Percentiles rank a stretch among this genome's conserved stretches.
phyloP scores from a whole-genome alignment of 345 rosid genomes.

The Salix dunnii region DNA sequence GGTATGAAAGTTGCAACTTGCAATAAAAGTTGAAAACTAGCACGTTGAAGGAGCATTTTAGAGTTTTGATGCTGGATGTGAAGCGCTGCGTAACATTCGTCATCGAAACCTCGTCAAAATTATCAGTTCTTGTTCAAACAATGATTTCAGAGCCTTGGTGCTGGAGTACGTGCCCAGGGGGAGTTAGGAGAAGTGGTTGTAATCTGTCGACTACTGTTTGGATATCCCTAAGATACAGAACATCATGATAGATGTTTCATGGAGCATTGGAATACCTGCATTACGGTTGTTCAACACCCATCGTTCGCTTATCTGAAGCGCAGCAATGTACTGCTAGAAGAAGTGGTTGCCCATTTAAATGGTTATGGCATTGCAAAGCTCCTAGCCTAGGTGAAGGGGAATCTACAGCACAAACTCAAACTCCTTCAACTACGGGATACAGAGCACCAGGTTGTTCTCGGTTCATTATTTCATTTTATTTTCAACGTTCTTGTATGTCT shows the following conservation, averaged over 20 bases:
- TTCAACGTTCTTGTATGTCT: no score
- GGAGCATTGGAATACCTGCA: neutral
- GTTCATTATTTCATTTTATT: no score
- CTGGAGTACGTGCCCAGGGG: slow-evolving; percentile 1
- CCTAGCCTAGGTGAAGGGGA: neutral
- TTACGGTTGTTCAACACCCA: neutral
- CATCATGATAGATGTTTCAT: neutral
- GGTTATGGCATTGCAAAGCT: neutral
- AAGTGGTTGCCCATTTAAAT: neutral
- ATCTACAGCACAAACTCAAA: neutral
- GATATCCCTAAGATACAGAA: neutral
- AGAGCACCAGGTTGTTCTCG: neutral
- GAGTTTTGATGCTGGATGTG: neutral
- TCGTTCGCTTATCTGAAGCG: neutral
- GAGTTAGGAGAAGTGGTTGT: slow-evolving; percentile 5
- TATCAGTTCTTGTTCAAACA: neutral
- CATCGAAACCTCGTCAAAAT: slow-evolving; percentile 7
- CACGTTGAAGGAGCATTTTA: neutral
- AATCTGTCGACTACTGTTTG: neutral
- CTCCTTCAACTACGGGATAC: neutral
- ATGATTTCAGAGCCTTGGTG: slow-evolving; percentile 1
- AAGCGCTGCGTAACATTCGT: neutral
- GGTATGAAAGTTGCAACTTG: neutral
- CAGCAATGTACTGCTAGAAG: neutral
- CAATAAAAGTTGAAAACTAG: neutral